phyloP scores from a whole-genome alignment of 2,329 filamentous ascomycete genomes.

The Hypoxylon sp. region DNA sequence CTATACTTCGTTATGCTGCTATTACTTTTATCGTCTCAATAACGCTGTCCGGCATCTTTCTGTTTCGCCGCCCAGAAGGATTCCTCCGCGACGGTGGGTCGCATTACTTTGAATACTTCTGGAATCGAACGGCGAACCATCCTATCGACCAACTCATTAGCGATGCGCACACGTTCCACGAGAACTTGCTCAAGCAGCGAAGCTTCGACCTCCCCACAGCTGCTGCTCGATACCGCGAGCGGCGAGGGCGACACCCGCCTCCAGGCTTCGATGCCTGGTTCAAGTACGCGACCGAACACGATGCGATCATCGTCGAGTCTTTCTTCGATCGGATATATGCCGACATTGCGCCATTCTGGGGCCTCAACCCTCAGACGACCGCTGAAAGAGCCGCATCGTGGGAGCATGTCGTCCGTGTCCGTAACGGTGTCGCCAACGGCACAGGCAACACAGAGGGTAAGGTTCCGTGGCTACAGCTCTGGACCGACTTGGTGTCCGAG shows the following conservation, averaged over 20 bases:
- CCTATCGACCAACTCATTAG: constrained; percentile 66
- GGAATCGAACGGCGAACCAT: constrained; percentile 52
- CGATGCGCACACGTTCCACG: constrained; percentile 60
- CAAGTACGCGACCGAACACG: constrained; percentile 63
- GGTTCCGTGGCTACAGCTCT: constrained; percentile 62
- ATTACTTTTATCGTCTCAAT: constrained; percentile 45
- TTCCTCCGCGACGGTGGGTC: constrained; percentile 38
- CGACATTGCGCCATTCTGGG: constrained; percentile 73
- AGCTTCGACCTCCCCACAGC: constrained; percentile 65
- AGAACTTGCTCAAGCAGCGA: constrained; percentile 58
- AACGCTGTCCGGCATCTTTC: constrained; percentile 43
- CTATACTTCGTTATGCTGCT: constrained; percentile 43
- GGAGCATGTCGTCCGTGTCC: constrained; percentile 63
- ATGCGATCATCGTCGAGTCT: constrained; percentile 71
- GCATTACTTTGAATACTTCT: constrained; percentile 47
- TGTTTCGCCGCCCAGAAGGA: constrained; percentile 44
- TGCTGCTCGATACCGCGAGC: constrained; percentile 67
- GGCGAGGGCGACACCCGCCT: constrained; percentile 71
- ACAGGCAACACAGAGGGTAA: constrained; percentile 57
- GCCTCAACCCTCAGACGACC: constrained; percentile 60
- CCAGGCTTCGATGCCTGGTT: constrained; percentile 75
- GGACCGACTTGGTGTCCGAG: constrained; percentile 64
- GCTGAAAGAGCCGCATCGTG: constrained; percentile 58
- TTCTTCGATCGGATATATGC: constrained; percentile 76
- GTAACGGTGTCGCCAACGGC: constrained; percentile 58